These are phyloP conservation scores for Ambrosia hybrid DNA, from an alignment of 140 eudicot species.

Conservation along the genomic window DNA sequence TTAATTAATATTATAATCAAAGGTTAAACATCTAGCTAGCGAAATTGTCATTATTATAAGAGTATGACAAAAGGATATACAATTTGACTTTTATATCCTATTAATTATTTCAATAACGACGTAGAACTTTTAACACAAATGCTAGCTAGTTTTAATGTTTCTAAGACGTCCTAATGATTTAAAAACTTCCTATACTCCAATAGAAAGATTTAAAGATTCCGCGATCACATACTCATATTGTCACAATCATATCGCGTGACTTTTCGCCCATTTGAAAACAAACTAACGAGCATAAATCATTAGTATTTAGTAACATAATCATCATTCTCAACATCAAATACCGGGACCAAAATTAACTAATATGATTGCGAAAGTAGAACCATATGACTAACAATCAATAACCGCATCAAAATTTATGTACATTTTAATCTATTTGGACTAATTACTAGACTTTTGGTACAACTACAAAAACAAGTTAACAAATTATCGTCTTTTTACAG, in stretches of 20 bases:
- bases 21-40: neutral
- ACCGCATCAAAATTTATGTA: neutral
- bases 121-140: neutral
- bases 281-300: constrained; percentile 14
- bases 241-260: constrained; percentile 5
- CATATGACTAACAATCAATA: constrained; percentile 6
- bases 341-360: neutral
- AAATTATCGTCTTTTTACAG: constrained; percentile 13
- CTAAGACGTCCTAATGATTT: constrained; percentile 7
- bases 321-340: neutral
- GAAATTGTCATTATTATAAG: constrained; percentile 10
- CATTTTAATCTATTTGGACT: constrained; percentile 6
- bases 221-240: neutral
- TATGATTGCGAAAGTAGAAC: constrained; percentile 6
- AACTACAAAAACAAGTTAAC: constrained; percentile 12
- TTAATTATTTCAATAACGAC: neutral
- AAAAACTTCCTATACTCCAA: neutral
- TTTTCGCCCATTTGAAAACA: neutral
- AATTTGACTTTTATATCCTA: constrained; percentile 12
- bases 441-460: constrained; percentile 17
- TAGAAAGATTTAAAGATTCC: neutral
- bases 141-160: neutral
- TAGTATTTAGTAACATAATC: neutral
- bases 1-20: neutral
- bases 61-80: constrained; percentile 14